Percentiles rank a stretch among this genome's conserved stretches.
Evolutionary conservation across 805 yeast genomes (phyloP).

Genomic region (Lipomyces mesembrius): DNA sequence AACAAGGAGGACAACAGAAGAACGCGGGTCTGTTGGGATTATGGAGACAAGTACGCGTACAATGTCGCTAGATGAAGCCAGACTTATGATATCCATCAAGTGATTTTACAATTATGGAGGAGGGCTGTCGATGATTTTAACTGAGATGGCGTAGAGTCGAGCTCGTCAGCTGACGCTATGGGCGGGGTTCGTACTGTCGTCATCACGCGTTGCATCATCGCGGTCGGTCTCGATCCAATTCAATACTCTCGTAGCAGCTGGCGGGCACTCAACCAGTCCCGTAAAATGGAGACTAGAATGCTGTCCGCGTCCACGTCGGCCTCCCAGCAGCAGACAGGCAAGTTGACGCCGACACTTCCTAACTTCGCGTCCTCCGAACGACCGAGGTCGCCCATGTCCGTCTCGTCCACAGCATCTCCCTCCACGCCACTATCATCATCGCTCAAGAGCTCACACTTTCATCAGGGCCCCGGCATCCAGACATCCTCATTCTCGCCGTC

Average conservation of each 20-base stretch:
- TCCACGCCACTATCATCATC: slow-evolving; percentile 6
- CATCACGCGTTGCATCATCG: background rate
- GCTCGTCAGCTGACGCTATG: background rate
- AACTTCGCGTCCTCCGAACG: background rate
- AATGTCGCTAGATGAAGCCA: background rate
- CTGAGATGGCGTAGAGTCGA: background rate
- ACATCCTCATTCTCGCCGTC: slow-evolving; percentile 6
- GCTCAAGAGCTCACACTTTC: background rate
- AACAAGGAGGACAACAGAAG: background rate
- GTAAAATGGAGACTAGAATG: background rate
- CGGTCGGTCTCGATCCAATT: background rate
- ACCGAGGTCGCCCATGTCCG: slow-evolving; percentile 2
- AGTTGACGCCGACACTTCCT: background rate
- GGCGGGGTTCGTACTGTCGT: background rate
- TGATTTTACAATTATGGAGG: background rate
- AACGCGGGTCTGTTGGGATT: background rate
- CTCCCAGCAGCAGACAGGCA: background rate
- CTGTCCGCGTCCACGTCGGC: background rate
- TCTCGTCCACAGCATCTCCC: background rate
- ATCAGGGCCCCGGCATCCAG: background rate
- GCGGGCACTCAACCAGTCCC: background rate
- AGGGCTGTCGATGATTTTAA: no score
- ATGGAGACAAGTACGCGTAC: background rate
- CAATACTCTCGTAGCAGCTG: background rate
- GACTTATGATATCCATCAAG: background rate